Base-by-base conservation (phyloP, 1,284 basidiomycete genomes). In the Pascua guehoae region DNA sequence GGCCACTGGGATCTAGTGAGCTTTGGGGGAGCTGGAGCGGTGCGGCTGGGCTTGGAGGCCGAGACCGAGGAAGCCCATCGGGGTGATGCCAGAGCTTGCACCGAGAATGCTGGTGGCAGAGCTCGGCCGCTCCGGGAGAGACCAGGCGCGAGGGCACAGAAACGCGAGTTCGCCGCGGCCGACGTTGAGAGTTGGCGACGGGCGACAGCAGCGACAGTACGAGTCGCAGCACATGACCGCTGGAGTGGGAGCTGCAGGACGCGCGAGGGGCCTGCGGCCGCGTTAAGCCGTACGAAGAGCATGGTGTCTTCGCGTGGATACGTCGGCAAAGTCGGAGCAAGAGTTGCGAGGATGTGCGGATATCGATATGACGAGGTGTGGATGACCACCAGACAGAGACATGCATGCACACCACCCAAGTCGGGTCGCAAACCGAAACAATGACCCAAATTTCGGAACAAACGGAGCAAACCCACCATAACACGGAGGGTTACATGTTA, bases 1-100 rank as follows among this genome's bases (percentile, higher is more conserved):
- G 62, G 62, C 62, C 62, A 63, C 49, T 59, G 44, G 18, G n/a
- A 5, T 11, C 36, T 37, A 11, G 51, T 38, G 36, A 62, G 47
- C 45, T 47, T 46, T 42, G 32, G 12, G 14, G 12, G 39, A 15
- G 8, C 10, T 24, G 9, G 41, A 2, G 49, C 41, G 40, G 38
- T 16, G 5, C 44, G 16, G 39, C 12, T 40, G 24, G 41, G 40
- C 16, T 37, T 36, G 32, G n/a, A 8, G 12, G 41, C 8, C 4
- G 41, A 41, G 41, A 41, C 41, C 41, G 12, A 10, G 14, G 24
- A 32, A 32, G 24, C 7, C 24, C 24, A 32, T 32, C 24, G 24
- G 24, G 24, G 4, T 32, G 24, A 32, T 32, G 24, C 24, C 24
- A 32, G 24, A 32, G 24, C 7, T 32, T 32, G 24, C 24, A 32